Conservation (phyloP, 768 basidiomycete genomes). For the Pulveroboletus sp. region DNA sequence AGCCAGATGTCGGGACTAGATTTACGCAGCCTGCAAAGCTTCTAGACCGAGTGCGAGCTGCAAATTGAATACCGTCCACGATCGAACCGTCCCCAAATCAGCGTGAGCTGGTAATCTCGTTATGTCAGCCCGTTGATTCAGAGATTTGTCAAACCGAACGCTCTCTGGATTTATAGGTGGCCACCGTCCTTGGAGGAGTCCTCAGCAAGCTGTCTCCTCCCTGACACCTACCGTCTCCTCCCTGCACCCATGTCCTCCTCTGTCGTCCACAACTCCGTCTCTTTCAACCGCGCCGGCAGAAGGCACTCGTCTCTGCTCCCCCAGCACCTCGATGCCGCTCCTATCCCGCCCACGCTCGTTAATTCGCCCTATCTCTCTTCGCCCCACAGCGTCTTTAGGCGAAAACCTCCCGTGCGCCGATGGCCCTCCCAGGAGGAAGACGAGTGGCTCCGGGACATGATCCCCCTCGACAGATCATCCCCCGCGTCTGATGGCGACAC, state of each 20-base stretch:
- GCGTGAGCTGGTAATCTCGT: slow-evolving; percentile 10
- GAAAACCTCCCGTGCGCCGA: slow-evolving; percentile 29
- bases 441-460: slow-evolving; percentile 60
- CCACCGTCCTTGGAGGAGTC: neutral
- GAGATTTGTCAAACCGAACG: slow-evolving; percentile 25
- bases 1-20: slow-evolving; percentile 4
- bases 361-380: slow-evolving; percentile 52
- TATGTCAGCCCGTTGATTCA: slow-evolving; percentile 24
- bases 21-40: slow-evolving; percentile 13
- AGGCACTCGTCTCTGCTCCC: slow-evolving; percentile 20
- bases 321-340: slow-evolving; percentile 34
- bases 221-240: neutral
- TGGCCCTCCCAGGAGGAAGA: slow-evolving; percentile 50
- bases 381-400: slow-evolving; percentile 45
- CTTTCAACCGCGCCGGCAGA: slow-evolving; percentile 1
- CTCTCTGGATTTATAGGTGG: slow-evolving; percentile 18
- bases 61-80: slow-evolving; percentile 15
- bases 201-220: slow-evolving; percentile 6
- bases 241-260: slow-evolving; percentile 10
- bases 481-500: slow-evolving; percentile 9
- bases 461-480: slow-evolving; percentile 33
- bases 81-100: slow-evolving; percentile 18
- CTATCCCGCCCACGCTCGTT: slow-evolving; percentile 55
- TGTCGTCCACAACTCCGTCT: slow-evolving; percentile 11
- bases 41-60: slow-evolving; percentile 20